Conservation (phyloP, 1,284 basidiomycete genomes). For the Pulchroboletus neoregius region DNA sequence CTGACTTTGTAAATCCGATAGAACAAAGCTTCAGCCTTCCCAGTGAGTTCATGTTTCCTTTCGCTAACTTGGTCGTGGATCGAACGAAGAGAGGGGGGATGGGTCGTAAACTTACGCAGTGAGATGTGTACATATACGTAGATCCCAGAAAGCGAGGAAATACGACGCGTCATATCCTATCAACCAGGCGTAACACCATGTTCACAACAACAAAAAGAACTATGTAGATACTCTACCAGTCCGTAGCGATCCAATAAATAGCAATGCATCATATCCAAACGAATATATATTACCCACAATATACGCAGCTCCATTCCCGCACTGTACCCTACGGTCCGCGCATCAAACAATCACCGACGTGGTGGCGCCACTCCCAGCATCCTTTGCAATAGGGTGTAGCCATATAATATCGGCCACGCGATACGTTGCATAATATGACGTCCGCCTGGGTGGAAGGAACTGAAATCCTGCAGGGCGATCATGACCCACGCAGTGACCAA, state of each 20-base stretch:
- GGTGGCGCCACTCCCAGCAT: background rate
- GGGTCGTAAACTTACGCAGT: too few relatives aligned
- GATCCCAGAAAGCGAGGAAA: too few relatives aligned
- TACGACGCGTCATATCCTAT: too few relatives aligned
- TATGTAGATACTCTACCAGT: too few relatives aligned
- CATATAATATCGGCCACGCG: constrained; percentile 21
- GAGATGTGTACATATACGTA: too few relatives aligned
- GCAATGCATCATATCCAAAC: background rate
- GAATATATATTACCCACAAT: background rate
- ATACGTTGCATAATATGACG: constrained; percentile 9
- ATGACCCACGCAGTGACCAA: constrained; percentile 48
- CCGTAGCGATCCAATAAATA: background rate
- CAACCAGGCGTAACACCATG: too few relatives aligned
- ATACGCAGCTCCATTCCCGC: background rate
- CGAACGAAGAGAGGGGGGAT: too few relatives aligned
- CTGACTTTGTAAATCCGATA: too few relatives aligned
- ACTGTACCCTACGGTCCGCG: background rate
- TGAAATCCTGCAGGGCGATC: constrained; percentile 31
- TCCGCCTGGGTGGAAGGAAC: constrained; percentile 22
- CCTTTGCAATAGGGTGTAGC: background rate
- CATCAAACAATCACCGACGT: background rate
- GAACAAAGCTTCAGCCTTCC: too few relatives aligned
- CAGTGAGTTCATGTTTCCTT: too few relatives aligned
- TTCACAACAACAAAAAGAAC: too few relatives aligned
- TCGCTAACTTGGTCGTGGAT: too few relatives aligned